Evolutionary conservation across 768 basidiomycete species (phyloP).

Genomic region (Podaxis sp.): DNA sequence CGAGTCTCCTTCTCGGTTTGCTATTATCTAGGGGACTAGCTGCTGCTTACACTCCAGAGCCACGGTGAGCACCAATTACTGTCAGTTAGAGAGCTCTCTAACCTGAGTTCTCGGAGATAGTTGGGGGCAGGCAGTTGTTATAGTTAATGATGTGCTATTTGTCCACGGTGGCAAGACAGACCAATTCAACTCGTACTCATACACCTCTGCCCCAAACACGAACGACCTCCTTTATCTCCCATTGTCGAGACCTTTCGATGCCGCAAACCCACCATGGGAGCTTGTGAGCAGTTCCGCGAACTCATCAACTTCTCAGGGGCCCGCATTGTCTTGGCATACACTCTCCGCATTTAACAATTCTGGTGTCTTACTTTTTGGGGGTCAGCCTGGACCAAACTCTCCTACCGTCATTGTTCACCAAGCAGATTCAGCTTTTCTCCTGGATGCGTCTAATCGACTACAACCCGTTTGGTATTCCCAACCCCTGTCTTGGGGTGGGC

Average conservation of each 20-base stretch:
- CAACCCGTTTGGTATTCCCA: slow-evolving; percentile 48
- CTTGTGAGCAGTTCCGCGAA: slow-evolving; percentile 50
- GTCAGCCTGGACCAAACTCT: slow-evolving; percentile 65
- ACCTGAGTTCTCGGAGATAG: slow-evolving; percentile 36
- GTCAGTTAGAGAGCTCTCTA: not conserved
- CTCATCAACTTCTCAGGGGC: slow-evolving; percentile 47
- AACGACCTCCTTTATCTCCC: slow-evolving; percentile 73
- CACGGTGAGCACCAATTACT: slow-evolving; percentile 4
- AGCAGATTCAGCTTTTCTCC: slow-evolving; percentile 63
- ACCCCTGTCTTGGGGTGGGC: slow-evolving; percentile 51
- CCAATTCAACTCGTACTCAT: slow-evolving; percentile 63
- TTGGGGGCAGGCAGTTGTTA: slow-evolving; percentile 79
- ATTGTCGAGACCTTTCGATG: slow-evolving; percentile 56
- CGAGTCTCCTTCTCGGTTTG: not conserved
- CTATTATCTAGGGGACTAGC: not conserved
- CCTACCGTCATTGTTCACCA: slow-evolving; percentile 45
- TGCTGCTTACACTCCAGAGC: slow-evolving; percentile 2
- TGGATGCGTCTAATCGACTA: slow-evolving; percentile 42
- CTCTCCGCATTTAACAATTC: slow-evolving; percentile 63
- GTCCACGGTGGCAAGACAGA: slow-evolving; percentile 85
- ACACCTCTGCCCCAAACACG: slow-evolving; percentile 70
- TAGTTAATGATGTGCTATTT: slow-evolving; percentile 60
- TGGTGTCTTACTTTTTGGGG: slow-evolving; percentile 69
- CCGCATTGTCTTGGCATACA: slow-evolving; percentile 77
- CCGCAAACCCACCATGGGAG: slow-evolving; percentile 69